These are phyloP conservation scores for Pythium periplocum DNA, from an alignment of 352 stramenopile species.

Conservation along the genomic window DNA sequence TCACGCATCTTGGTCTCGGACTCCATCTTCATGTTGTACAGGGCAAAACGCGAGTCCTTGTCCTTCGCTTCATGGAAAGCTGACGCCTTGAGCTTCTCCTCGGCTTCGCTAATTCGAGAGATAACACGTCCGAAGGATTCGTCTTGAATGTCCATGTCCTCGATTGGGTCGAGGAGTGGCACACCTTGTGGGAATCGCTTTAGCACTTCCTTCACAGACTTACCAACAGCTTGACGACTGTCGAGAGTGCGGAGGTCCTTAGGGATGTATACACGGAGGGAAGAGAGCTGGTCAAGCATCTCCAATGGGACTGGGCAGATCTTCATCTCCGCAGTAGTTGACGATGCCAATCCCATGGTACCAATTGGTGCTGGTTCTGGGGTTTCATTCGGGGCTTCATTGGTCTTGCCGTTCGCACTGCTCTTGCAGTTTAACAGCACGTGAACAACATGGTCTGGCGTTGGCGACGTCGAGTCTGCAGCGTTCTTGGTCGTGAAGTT, in stretches of 20 bases:
- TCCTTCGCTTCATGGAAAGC: conserved; percentile 68
- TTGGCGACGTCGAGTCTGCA: conserved; percentile 54
- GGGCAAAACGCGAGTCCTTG: conserved; percentile 72
- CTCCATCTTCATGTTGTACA: conserved; percentile 92
- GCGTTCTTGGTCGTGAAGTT: conserved; percentile 83
- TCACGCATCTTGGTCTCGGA: conserved; percentile 89
- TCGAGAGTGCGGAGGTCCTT: conserved; percentile 76
- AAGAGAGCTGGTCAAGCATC: conserved; percentile 73
- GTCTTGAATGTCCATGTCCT: conserved; percentile 94
- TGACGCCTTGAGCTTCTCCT: conserved; percentile 62
- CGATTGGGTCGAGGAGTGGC: conserved; percentile 90
- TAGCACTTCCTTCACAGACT: conserved; percentile 75
- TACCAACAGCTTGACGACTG: conserved; percentile 68
- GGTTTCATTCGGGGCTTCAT: conserved; percentile 26
- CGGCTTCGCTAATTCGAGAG: conserved; percentile 65
- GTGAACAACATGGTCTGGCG: conserved; percentile 67
- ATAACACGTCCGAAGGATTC: conserved; percentile 89
- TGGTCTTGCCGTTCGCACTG: conserved; percentile 20
- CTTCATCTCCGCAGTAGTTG: conserved; percentile 69
- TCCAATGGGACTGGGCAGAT: conserved; percentile 78
- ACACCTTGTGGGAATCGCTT: conserved; percentile 78
- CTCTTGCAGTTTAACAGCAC: conserved; percentile 72
- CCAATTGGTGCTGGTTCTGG: conserved; percentile 50
- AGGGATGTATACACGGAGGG: conserved; percentile 79
- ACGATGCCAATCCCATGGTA: conserved; percentile 49